Percentiles rank a stretch among this genome's conserved stretches.
Conservation (phyloP, 768 basidiomycete genomes). For the Russula sp. region DNA sequence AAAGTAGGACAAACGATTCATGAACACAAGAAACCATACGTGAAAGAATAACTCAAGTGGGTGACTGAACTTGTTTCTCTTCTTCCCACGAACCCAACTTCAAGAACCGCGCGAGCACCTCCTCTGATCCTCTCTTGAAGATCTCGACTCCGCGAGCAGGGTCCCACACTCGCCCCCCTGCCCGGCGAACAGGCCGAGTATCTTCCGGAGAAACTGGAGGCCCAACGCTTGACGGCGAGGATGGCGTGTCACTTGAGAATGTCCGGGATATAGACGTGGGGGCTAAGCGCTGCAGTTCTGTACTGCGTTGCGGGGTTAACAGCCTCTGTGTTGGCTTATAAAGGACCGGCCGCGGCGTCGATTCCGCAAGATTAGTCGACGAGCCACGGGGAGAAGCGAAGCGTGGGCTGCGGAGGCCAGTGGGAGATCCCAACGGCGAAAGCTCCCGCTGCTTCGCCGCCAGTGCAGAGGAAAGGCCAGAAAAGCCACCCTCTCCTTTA, state of each 20-base stretch:
- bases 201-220: constrained; percentile 40
- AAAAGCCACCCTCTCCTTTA: constrained; percentile 15
- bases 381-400: constrained; percentile 23
- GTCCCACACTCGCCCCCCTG: constrained; percentile 67
- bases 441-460: constrained; percentile 16
- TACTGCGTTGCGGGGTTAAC: constrained; percentile 17
- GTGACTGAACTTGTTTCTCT: constrained; percentile 28
- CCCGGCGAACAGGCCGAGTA: constrained; percentile 31
- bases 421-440: constrained; percentile 27
- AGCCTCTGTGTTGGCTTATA: constrained; percentile 10
- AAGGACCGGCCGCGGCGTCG: constrained; percentile 12
- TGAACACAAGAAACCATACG: constrained; percentile 8
- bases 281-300: constrained; percentile 6
- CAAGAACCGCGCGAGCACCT: constrained; percentile 77
- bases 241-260: constrained; percentile 43
- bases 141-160: constrained; percentile 78
- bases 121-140: constrained; percentile 83
- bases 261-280: constrained; percentile 29
- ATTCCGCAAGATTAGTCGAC: constrained; percentile 19
- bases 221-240: constrained; percentile 49
- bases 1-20: constrained; percentile 6
- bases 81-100: constrained; percentile 70
- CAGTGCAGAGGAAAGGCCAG: background rate
- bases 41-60: constrained; percentile 19
- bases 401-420: constrained; percentile 23